Evolutionary conservation across 768 basidiomycete genomes (phyloP).

Genomic region (Trametes punicea): DNA sequence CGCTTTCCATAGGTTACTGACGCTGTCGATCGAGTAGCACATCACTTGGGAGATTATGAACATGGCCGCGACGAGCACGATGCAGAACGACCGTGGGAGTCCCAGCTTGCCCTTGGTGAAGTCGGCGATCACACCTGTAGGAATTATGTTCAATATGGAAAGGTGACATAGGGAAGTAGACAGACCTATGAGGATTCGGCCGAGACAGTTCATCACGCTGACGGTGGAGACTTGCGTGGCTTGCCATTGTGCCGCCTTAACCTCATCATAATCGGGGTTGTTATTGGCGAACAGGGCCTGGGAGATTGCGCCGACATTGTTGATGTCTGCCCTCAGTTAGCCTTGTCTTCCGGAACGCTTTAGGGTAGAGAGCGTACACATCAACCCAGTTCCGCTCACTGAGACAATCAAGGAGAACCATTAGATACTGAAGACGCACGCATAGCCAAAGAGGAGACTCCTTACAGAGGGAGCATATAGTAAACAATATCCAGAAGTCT

Average conservation of each 20-base stretch:
- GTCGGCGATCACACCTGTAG: constrained; percentile 66
- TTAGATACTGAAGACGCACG: not conserved
- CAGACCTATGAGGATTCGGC: constrained; percentile 73
- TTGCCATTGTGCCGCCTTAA: constrained; percentile 71
- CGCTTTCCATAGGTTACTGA: constrained; percentile 66
- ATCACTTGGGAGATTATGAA: constrained; percentile 73
- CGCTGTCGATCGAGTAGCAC: constrained; percentile 51
- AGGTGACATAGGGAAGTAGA: not conserved
- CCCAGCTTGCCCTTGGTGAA: constrained; percentile 51
- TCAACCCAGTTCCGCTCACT: constrained; percentile 75
- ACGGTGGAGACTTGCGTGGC: constrained; percentile 80
- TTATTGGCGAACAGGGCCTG: constrained; percentile 63
- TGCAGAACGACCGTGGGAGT: constrained; percentile 64
- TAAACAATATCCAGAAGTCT: constrained; percentile 66
- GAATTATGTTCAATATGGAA: not conserved
- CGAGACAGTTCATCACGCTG: constrained; percentile 77
- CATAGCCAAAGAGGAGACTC: constrained; percentile 7
- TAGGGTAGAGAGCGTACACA: constrained; percentile 48
- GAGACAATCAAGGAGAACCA: not conserved
- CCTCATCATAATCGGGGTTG: constrained; percentile 60
- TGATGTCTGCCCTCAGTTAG: constrained; percentile 53
- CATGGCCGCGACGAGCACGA: constrained; percentile 60
- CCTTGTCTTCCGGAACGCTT: not conserved
- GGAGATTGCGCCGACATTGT: constrained; percentile 81
- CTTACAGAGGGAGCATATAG: constrained; percentile 55